Base-by-base conservation (phyloP, 1,284 basidiomycete genomes). In the Agroathelia rolfsii region DNA sequence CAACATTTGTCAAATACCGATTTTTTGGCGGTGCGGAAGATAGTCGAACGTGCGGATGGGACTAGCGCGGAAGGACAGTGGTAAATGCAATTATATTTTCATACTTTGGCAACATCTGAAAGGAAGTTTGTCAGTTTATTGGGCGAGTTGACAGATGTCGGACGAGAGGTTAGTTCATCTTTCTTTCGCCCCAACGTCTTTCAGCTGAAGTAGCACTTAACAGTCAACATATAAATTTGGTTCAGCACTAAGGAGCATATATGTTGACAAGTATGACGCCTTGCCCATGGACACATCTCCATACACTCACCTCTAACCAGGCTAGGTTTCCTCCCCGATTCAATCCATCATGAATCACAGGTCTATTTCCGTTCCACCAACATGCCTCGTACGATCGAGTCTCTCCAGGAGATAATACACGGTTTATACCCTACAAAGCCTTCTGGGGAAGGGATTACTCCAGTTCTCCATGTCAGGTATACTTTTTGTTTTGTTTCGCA, bases 131-230 rank as follows among this genome's bases (percentile, higher is more conserved):
- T 4, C 37, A 83, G 83, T 50, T 55, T 87, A 36, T 57, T 85
- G 10, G 86, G 85, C 18, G 83, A 87, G 50, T 55, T 89, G 41
- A 87, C 85, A 6, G 85, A 89, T 47, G 43, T 80, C 4, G 85
- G 85, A 20, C 65, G 78, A 48, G 59, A 76, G 58, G 80, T 76
- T 46, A 17, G 54, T 28, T 24, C 29, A 20, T 16, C 17, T 23
- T 11, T 10, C 34, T 25, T 35, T 4, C 10, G 22, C 32, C 12
- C 34, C 34, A 24, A 13, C 11, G 5, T 35, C 13, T 30, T 37
- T 42, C 15, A 38, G 39, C 4, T 32, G 15, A 23, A 15, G 10
- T 24, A 37, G 22, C 33, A 25, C 28, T 27, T 34, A 28, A 18
- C 39, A 83, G 79, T 73, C 81, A 3, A 86, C 82, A 3, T 73